phyloP scores from a whole-genome alignment of 192 early-diverging fungal species.

The Allomyces javanicus region DNA sequence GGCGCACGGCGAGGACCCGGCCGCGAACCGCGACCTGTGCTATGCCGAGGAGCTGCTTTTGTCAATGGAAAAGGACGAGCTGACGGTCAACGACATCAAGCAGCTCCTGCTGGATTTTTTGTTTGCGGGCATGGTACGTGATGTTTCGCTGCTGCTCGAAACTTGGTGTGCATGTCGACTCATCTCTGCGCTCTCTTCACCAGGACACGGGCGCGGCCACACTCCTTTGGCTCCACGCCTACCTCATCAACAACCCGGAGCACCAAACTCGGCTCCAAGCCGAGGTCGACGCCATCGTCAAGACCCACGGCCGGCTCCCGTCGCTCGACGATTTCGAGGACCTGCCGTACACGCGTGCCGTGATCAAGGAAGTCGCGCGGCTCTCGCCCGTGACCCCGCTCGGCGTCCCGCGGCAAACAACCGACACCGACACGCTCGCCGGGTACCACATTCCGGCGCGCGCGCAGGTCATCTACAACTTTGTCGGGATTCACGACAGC shows the following conservation, averaged over 20 bases:
- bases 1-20: too few species aligned
- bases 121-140: too few species aligned
- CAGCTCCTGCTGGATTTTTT: too few species aligned
- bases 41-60: too few species aligned
- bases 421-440: background rate
- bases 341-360: background rate
- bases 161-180: too few species aligned
- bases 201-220: background rate
- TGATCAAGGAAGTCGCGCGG: background rate
- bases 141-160: too few species aligned
- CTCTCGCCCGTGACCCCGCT: background rate
- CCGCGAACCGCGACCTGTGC: too few species aligned
- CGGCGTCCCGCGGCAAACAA: background rate
- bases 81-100: too few species aligned
- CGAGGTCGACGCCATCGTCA: background rate
- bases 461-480: background rate
- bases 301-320: background rate
- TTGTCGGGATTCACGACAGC: background rate
- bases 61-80: too few species aligned
- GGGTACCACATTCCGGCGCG: background rate
- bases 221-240: background rate
- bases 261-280: background rate
- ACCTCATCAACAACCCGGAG: background rate
- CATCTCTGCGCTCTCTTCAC: too few species aligned
- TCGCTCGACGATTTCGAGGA: background rate